Evolutionary conservation across 78 protist species (phyloP), one percentile per base, ranked within the genome.

Genomic region (Thecamonas trahens): DNA sequence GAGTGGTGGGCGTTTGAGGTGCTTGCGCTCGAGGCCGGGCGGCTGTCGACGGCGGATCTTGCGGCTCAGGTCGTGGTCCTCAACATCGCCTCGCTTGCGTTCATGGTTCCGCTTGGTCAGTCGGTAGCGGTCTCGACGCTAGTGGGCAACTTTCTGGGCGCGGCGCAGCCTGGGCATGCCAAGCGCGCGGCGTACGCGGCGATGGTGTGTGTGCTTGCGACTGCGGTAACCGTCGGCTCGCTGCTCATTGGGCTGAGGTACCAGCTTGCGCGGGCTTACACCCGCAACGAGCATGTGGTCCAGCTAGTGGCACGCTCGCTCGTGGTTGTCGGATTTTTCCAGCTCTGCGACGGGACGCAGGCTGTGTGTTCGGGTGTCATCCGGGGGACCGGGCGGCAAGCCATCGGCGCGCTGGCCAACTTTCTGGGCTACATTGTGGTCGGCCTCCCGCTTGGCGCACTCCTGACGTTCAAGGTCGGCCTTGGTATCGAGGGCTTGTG

Each of bases 1-100:
- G 72, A 66, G 61, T 49, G 60, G 72, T 66, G 72, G 72, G 15
- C 72, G 37, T 66, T 66, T 38, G 72, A 66, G 72, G 5, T 37
- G 8, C 1, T 8, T 5, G 15, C 44, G 35, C 11, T 66, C 32
- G 5, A 37, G 39, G 59, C 50, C 18, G 72, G 72, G 35, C 8
- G 31, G 35, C 35, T 66, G 22, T 47, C 52, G n/a, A 1, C 1
- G 20, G 34, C n/a, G 26, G 38, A 38, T 29, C 50, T 60, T 15
- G 66, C 37, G 1, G 31, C 66, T 0, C 66, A 60, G 66, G 17
- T 34, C 24, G 11, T 60, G 35, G 11, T 60, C 13, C 31, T 39
- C 13, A 0, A 38, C 13, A 11, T 29, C 29, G 50, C 35, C 3
- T 22, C 50, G 47, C 6, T 14, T 13, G 0, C 45, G 9, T 52